Conservation (phyloP, 352 stramenopile species). For the Globisporangium lucens region DNA sequence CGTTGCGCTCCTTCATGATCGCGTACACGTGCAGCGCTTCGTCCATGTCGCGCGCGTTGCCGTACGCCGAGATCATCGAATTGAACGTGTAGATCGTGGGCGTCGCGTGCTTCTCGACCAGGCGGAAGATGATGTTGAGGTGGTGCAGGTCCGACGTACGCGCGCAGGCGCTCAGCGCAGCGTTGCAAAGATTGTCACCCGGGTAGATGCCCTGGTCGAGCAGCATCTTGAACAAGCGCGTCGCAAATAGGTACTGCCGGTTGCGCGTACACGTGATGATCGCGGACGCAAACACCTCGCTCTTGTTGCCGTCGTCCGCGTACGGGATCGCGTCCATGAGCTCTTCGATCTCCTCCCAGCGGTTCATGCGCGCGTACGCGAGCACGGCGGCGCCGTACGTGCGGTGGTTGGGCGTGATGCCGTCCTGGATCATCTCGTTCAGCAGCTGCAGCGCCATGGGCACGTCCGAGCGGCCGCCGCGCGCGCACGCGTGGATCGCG, state of each 20-base stretch:
- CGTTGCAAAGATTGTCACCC: slow-evolving; percentile 71
- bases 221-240: slow-evolving; percentile 59
- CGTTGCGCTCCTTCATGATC: slow-evolving; percentile 27
- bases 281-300: slow-evolving; percentile 61
- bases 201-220: slow-evolving; percentile 65
- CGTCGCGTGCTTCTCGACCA: slow-evolving; percentile 52
- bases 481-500: slow-evolving; percentile 76
- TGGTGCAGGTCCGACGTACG: slow-evolving; percentile 54
- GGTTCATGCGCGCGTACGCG: slow-evolving; percentile 63
- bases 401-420: slow-evolving; percentile 60
- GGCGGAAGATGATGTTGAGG: slow-evolving; percentile 60
- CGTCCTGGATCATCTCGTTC: slow-evolving; percentile 68
- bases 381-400: slow-evolving; percentile 75
- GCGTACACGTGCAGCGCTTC: slow-evolving; percentile 58
- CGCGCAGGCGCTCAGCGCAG: slow-evolving; percentile 62
- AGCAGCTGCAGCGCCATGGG: slow-evolving; percentile 57
- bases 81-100: slow-evolving; percentile 79
- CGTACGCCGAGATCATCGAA: slow-evolving; percentile 81
- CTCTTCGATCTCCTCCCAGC: slow-evolving; percentile 67
- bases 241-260: slow-evolving; percentile 56
- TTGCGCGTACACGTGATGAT: slow-evolving; percentile 81
- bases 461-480: slow-evolving; percentile 44
- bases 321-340: slow-evolving; percentile 60
- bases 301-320: slow-evolving; percentile 50
- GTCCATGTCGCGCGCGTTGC: slow-evolving; percentile 59